These are phyloP conservation scores for Citrus cavaleriei DNA, from an alignment of 345 rosid species.

Conservation along the genomic window DNA sequence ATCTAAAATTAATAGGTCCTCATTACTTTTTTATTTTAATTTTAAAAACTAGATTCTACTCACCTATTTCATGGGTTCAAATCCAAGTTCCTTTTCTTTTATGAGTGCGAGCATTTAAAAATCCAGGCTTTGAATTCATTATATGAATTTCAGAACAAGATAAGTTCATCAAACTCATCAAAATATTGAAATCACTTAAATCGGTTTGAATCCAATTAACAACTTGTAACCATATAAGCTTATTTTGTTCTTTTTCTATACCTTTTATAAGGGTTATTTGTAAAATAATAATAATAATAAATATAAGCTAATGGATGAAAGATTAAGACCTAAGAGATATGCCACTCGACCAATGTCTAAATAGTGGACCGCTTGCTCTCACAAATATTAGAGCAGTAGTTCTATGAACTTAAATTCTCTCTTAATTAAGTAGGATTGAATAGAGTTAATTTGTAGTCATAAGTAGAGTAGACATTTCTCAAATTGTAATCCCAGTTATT, in stretches of 20 bases:
- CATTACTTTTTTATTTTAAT: background rate
- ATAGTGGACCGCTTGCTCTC: too few relatives aligned
- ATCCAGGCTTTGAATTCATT: too few relatives aligned
- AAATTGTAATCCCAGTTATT: rapidly evolving
- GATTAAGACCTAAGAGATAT: background rate
- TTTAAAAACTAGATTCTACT: too few relatives aligned
- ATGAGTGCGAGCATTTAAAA: background rate
- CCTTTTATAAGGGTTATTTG: background rate
- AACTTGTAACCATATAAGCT: too few relatives aligned
- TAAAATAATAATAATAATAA: too few relatives aligned
- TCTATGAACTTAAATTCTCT: rapidly evolving
- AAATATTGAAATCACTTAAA: background rate
- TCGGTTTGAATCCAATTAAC: too few relatives aligned
- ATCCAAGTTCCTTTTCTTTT: too few relatives aligned
- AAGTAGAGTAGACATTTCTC: rapidly evolving
- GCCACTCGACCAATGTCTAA: rapidly evolving
- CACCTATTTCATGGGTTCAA: background rate
- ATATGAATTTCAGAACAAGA: too few relatives aligned
- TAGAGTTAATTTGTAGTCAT: rapidly evolving
- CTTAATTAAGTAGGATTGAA: rapidly evolving
- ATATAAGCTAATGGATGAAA: background rate
- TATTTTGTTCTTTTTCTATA: too few relatives aligned
- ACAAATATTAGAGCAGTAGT: rapidly evolving
- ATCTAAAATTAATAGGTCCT: background rate
- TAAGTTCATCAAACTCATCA: too few relatives aligned